Evolutionary conservation across 2,329 filamentous ascomycete genomes (phyloP), one percentile per base, ranked within the genome.

Genomic region (Aspergillus flavus): DNA sequence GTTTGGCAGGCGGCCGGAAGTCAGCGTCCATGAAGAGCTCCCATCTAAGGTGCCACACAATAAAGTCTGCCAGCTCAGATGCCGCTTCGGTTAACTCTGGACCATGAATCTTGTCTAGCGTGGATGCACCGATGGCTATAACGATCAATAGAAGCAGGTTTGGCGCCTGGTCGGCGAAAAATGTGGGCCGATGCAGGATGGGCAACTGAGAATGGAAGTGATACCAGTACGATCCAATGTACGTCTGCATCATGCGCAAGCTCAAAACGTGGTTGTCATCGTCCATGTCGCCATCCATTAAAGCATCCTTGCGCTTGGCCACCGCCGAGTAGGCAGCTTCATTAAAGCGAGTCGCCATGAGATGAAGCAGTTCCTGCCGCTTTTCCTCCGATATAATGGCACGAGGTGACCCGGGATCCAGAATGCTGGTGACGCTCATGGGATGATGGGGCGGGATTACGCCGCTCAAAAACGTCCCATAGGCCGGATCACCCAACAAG

Each of bases 181-280:
- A 99, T 0, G 94, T 97, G 4, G 95, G 93, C 73, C 94, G 93
- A 78, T 99, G 95, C 55, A 98, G 83, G 64, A 99, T 97, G 1
- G 95, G 95, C 66, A 98, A 85, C 76, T 98, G 95, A 59, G 94
- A 91, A 76, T 95, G 96, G 73, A 97, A 96, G 76, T 97, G 91
- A 59, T 91, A 85, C 95, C 95, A 99, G 77, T 96, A 99, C 2
- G 93, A 96, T 12, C 89, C 87, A 68, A 96, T 93, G 73, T 97
- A 98, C 3, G 89, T 90, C 78, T 97, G 93, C 91, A 98, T 96
- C 92, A 97, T 97, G 71, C 91, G 88, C 71, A 94, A 84, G 76
- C 94, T 96, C 65, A 98, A 81, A 43, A 88, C 84, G 70, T 89
- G 87, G 32, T 78, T 77, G 52, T 85, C 81, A 55, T 83, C 81